phyloP scores from a whole-genome alignment of 1,284 basidiomycete species.

The Sporisorium reilianum region DNA sequence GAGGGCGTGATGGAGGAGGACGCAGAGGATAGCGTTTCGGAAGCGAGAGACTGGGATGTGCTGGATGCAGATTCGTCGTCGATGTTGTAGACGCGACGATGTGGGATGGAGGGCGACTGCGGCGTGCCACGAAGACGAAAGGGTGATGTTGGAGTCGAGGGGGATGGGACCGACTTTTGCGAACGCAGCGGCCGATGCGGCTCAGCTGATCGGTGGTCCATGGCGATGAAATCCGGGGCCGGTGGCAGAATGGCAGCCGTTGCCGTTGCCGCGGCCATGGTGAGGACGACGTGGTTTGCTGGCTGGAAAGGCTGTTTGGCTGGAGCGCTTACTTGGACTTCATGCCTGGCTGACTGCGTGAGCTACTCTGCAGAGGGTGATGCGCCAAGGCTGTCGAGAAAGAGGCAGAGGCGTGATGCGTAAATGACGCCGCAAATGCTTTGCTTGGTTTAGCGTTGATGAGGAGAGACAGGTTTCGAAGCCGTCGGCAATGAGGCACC shows the following conservation, averaged over 20 bases:
- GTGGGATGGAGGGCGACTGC: slow-evolving; percentile 34
- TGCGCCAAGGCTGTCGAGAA: background rate
- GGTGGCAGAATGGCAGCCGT: slow-evolving; percentile 37
- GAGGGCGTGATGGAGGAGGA: slow-evolving; percentile 27
- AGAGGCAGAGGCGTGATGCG: slow-evolving; percentile 3
- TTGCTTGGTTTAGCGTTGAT: slow-evolving; percentile 3
- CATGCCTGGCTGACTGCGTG: slow-evolving; percentile 21
- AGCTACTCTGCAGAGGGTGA: background rate
- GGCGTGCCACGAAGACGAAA: slow-evolving; percentile 19
- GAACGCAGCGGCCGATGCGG: slow-evolving; percentile 31
- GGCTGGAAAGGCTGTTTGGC: background rate
- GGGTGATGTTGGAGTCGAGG: slow-evolving; percentile 26
- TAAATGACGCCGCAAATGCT: too few species aligned
- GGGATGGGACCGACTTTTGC: slow-evolving; percentile 29
- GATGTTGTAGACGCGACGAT: slow-evolving; percentile 43
- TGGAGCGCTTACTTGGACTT: slow-evolving; percentile 14
- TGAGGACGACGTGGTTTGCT: background rate
- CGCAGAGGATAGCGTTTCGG: slow-evolving; percentile 11
- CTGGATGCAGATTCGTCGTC: slow-evolving; percentile 20
- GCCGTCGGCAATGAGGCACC: slow-evolving; percentile 2
- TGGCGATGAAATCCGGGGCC: slow-evolving; percentile 35
- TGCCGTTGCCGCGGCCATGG: slow-evolving; percentile 41
- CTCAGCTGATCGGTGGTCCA: slow-evolving; percentile 35
- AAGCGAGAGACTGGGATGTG: slow-evolving; percentile 7
- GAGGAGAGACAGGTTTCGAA: background rate